Percentiles rank a stretch among this genome's conserved stretches.
phyloP scores from a whole-genome alignment of 805 yeast genomes.

The Candida mattraensis region DNA sequence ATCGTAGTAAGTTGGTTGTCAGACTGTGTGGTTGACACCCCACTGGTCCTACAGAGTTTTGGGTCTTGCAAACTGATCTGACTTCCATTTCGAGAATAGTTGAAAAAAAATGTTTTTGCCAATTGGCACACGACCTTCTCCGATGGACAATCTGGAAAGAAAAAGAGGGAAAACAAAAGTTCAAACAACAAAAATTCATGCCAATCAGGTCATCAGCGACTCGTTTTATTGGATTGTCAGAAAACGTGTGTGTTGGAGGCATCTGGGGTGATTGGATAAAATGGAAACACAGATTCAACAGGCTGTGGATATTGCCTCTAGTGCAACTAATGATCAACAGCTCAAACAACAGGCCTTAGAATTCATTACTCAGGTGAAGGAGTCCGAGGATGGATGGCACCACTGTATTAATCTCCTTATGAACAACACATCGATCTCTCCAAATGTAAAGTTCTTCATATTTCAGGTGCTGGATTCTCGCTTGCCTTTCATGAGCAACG shows the following conservation, averaged over 20 bases:
- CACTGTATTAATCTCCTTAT: conserved; percentile 51
- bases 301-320: conserved; percentile 82
- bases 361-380: conserved; percentile 52
- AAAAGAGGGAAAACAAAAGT: too few species aligned
- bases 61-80: too few species aligned
- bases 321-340: conserved; percentile 60
- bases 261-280: too few species aligned
- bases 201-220: too few species aligned
- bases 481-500: conserved; percentile 43
- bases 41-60: too few species aligned
- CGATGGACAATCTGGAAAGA: too few species aligned
- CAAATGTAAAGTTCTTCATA: conserved; percentile 62
- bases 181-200: too few species aligned
- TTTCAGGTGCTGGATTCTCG: conserved; percentile 68
- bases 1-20: too few species aligned
- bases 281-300: conserved; percentile 69
- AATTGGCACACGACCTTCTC: background rate
- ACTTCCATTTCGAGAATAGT: background rate
- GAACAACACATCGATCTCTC: conserved; percentile 38
- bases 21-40: too few species aligned
- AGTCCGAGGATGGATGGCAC: conserved; percentile 55
- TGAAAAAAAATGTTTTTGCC: background rate
- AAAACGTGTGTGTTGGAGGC: background rate
- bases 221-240: too few species aligned
- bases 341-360: conserved; percentile 62